Evolutionary conservation across 345 rosid species (phyloP).

Genomic region (Sonneratia alba): DNA sequence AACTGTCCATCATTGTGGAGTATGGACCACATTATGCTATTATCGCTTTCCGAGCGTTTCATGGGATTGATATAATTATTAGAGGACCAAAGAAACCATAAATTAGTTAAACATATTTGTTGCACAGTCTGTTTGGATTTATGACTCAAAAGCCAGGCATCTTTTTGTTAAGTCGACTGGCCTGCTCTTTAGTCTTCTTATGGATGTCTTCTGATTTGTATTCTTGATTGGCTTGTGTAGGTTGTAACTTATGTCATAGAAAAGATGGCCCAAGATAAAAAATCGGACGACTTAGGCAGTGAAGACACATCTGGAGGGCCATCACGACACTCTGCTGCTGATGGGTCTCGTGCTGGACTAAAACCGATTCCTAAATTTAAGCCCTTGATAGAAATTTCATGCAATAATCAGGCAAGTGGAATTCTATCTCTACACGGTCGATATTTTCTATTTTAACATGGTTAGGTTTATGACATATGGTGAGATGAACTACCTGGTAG

Average conservation of each 20-base stretch:
- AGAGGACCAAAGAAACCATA: neutral
- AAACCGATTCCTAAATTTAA: constrained; percentile 72
- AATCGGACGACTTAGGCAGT: constrained; percentile 40
- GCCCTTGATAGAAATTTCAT: constrained; percentile 84
- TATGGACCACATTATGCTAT: neutral
- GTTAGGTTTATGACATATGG: neutral
- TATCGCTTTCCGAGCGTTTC: neutral
- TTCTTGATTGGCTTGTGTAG: constrained; percentile 28
- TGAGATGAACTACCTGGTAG: too few species aligned
- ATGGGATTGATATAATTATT: neutral
- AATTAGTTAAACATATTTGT: neutral
- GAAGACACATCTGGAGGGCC: constrained; percentile 63
- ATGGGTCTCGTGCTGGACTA: constrained; percentile 53
- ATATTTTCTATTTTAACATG: neutral
- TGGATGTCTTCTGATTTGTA: constrained; percentile 11
- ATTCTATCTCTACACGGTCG: neutral
- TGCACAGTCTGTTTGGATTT: neutral
- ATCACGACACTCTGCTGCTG: constrained; percentile 50
- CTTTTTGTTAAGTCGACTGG: neutral
- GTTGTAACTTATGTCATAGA: constrained; percentile 89
- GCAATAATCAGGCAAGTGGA: constrained; percentile 87
- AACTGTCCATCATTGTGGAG: neutral
- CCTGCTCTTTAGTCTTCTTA: too few species aligned
- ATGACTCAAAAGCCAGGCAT: neutral
- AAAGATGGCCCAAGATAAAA: constrained; percentile 80